phyloP scores from a whole-genome alignment of 2,329 filamentous ascomycete genomes.

The Fusarium musae region DNA sequence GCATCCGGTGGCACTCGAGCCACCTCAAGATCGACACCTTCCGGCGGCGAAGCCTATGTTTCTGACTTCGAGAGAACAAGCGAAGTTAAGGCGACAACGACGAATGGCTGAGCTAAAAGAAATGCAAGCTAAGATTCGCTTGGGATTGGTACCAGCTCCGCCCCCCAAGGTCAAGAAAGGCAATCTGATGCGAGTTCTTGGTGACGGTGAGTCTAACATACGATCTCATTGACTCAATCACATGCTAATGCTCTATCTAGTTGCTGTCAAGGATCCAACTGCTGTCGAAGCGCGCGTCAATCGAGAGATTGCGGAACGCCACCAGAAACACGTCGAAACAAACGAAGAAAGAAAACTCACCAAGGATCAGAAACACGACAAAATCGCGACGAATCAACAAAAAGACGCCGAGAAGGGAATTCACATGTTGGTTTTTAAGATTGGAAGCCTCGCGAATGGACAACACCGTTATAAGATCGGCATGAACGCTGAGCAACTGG shows the following conservation, averaged over 20 bases:
- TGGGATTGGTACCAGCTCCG: slow-evolving; percentile 89
- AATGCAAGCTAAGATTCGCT: slow-evolving; percentile 92
- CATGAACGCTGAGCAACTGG: slow-evolving; percentile 90
- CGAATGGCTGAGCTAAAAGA: slow-evolving; percentile 95
- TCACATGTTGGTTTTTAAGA: slow-evolving; percentile 86
- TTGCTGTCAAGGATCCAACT: slow-evolving; percentile 91
- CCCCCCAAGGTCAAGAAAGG: slow-evolving; percentile 97
- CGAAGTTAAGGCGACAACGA: slow-evolving; percentile 88
- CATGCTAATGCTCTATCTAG: slow-evolving; percentile 44
- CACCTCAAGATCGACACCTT: slow-evolving; percentile 86
- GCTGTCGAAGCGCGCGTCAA: slow-evolving; percentile 96
- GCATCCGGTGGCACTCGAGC: slow-evolving; percentile 89
- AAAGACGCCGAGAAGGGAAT: slow-evolving; percentile 90
- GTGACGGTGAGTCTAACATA: slow-evolving; percentile 69
- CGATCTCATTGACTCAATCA: background rate
- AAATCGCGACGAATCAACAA: slow-evolving; percentile 83
- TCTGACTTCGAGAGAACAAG: slow-evolving; percentile 89
- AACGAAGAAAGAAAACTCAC: slow-evolving; percentile 91
- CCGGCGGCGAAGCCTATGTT: slow-evolving; percentile 89
- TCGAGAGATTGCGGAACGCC: slow-evolving; percentile 88
- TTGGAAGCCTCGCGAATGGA: slow-evolving; percentile 89
- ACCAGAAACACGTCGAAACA: slow-evolving; percentile 77
- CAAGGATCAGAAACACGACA: slow-evolving; percentile 87
- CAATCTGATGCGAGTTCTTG: slow-evolving; percentile 96
- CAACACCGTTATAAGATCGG: slow-evolving; percentile 94